Conservation (phyloP, 305 asterid genomes). For the Plantago lanceolata region DNA sequence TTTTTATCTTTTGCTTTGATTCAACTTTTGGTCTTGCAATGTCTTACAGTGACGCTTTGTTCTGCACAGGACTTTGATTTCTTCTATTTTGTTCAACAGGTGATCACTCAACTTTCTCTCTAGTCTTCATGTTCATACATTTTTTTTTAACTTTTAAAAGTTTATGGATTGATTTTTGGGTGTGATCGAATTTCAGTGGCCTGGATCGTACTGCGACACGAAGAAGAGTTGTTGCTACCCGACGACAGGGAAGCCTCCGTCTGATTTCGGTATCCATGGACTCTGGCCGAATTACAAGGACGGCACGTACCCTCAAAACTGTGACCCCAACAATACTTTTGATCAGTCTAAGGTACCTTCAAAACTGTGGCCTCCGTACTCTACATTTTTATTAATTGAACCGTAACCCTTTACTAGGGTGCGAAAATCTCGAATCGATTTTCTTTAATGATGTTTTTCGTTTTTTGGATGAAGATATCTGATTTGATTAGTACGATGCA, state of each 20-base stretch:
- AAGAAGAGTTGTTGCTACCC: constrained; percentile 47
- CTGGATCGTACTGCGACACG: constrained; percentile 49
- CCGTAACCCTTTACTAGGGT: not conserved
- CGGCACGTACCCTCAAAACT: constrained; percentile 46
- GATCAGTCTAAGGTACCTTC: constrained; percentile 41
- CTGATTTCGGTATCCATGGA: constrained; percentile 53
- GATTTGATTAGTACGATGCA: constrained; percentile 31
- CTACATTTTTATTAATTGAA: no score
- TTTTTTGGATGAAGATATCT: constrained; percentile 27
- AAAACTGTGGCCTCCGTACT: no score
- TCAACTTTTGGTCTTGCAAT: constrained; percentile 28
- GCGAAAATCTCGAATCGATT: not conserved
- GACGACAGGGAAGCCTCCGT: constrained; percentile 40
- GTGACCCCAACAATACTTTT: constrained; percentile 31
- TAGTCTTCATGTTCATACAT: no score
- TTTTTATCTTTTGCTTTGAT: not conserved
- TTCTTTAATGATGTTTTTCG: not conserved
- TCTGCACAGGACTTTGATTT: constrained; percentile 44
- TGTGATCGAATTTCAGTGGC: constrained; percentile 39
- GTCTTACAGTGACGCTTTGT: constrained; percentile 17
- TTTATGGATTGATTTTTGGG: no score
- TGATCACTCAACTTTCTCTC: constrained; percentile 3
- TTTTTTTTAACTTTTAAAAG: no score
- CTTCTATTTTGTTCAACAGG: constrained; percentile 58
- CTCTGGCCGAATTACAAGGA: constrained; percentile 48